These are phyloP conservation scores for Calonectria pseudoreteaudii DNA, from an alignment of 2,329 filamentous ascomycete genomes.

Conservation along the genomic window DNA sequence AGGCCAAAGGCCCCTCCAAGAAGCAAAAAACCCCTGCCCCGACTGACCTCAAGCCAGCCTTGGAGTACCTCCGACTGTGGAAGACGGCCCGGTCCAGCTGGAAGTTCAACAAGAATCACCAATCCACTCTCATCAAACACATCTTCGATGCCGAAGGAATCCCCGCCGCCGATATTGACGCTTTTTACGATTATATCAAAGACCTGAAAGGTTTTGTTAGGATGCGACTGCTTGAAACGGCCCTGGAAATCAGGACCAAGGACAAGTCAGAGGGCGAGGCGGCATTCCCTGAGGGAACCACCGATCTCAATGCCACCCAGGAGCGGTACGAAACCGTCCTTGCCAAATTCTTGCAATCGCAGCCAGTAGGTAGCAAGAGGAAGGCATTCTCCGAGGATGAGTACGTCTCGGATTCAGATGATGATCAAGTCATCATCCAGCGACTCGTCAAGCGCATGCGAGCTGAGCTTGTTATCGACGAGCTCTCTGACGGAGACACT, in stretches of 20 bases:
- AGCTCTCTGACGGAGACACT: constrained; percentile 63
- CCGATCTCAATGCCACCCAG: constrained; percentile 61
- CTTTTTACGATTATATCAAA: constrained; percentile 81
- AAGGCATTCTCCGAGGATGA: constrained; percentile 67
- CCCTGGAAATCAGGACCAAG: constrained; percentile 69
- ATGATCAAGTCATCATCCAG: constrained; percentile 62
- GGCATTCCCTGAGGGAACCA: constrained; percentile 63
- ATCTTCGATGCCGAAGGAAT: constrained; percentile 79
- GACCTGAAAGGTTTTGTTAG: constrained; percentile 83
- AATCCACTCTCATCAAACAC: constrained; percentile 87
- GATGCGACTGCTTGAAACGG: constrained; percentile 74
- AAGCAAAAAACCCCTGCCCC: constrained; percentile 52
- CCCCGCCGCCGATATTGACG: constrained; percentile 74
- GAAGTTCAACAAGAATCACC: constrained; percentile 98
- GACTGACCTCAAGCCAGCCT: constrained; percentile 69
- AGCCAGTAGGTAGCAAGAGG: constrained; percentile 53
- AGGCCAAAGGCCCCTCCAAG: constrained; percentile 53
- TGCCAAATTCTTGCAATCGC: constrained; percentile 56
- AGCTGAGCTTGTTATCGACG: constrained; percentile 67
- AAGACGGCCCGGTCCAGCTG: constrained; percentile 76
- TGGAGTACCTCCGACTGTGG: constrained; percentile 84
- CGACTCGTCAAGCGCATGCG: constrained; percentile 73
- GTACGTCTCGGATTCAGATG: constrained; percentile 61
- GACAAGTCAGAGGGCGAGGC: constrained; percentile 63
- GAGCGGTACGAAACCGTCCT: constrained; percentile 68